These are phyloP conservation scores for Glebionis coronaria DNA, from an alignment of 129 eudicot genomes.

Conservation along the genomic window DNA sequence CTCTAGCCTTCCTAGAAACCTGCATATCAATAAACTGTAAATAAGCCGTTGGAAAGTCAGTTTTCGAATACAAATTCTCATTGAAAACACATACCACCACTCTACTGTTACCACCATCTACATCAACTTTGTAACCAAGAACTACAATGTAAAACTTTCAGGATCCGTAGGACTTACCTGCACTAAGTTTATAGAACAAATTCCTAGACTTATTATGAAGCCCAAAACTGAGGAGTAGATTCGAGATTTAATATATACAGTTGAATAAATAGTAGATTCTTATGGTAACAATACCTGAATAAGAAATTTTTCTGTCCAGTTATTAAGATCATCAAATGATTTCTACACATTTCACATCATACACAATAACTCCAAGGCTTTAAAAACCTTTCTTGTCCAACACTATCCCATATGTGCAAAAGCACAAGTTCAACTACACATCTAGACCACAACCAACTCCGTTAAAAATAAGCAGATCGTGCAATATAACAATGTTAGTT, in stretches of 20 bases:
- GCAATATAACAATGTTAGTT: no score
- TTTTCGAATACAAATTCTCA: background rate
- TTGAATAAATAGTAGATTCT: no score
- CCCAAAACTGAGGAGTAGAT: no score
- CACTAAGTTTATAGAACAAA: no score
- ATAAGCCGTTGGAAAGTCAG: background rate
- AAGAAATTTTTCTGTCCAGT: conserved; percentile 22
- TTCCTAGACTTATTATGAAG: no score
- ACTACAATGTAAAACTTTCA: conserved; percentile 92
- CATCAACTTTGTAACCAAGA: conserved; percentile 85
- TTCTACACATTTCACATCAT: conserved; percentile 16
- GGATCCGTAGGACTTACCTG: conserved; percentile 99
- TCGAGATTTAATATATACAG: no score
- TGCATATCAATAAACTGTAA: no score
- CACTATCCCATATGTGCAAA: conserved; percentile 24
- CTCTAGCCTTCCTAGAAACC: conserved; percentile 8
- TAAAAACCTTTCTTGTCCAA: conserved; percentile 25
- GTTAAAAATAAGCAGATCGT: no score
- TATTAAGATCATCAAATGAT: conserved; percentile 20
- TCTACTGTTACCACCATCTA: conserved; percentile 86
- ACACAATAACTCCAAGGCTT: conserved; percentile 23
- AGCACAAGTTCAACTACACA: background rate
- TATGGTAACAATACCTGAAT: conserved; percentile 9
- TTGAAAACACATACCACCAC: conserved; percentile 58
- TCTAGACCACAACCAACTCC: no score